A percentile compares a stretch with the other conserved stretches of the same genome.
These are phyloP conservation scores for Exophiala calicioides DNA, from an alignment of 2,329 filamentous ascomycete genomes.

Conservation along the genomic window DNA sequence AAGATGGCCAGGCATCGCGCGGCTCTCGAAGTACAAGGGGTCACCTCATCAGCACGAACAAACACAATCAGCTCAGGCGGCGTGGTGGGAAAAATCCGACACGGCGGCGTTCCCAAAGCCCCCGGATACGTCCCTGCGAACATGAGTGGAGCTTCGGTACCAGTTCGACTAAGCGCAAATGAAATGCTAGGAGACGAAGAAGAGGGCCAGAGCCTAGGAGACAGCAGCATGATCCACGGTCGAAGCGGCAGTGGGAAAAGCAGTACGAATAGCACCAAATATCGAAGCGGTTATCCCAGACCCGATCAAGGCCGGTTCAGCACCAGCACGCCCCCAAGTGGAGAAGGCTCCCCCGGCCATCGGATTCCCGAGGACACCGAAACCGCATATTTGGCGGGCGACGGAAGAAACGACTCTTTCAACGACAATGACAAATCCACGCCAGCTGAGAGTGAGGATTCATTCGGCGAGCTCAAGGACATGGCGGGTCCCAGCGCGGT, in stretches of 20 bases:
- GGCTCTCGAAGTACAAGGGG: constrained; percentile 75
- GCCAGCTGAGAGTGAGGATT: constrained; percentile 49
- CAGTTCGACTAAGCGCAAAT: constrained; percentile 87
- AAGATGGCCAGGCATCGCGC: constrained; percentile 85
- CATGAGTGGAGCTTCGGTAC: constrained; percentile 75
- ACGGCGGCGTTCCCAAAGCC: constrained; percentile 77
- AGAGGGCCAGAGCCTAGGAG: constrained; percentile 34
- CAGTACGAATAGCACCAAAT: constrained; percentile 53
- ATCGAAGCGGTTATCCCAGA: constrained; percentile 48
- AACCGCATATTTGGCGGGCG: constrained; percentile 36
- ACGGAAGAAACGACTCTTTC: constrained; percentile 32
- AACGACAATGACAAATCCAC: constrained; percentile 32
- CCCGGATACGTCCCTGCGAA: constrained; percentile 80
- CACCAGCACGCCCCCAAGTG: constrained; percentile 55
- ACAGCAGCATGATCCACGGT: constrained; percentile 47
- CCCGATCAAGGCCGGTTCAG: constrained; percentile 38
- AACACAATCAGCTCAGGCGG: constrained; percentile 61
- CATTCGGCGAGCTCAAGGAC: constrained; percentile 56
- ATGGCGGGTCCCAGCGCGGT: constrained; percentile 49
- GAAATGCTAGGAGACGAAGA: constrained; percentile 90
- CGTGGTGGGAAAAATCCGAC: constrained; percentile 75
- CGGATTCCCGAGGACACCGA: constrained; percentile 47
- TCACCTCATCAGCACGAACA: constrained; percentile 55
- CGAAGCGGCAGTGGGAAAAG: constrained; percentile 61
- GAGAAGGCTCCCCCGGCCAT: constrained; percentile 28